These are phyloP conservation scores for Pseudotsuga menziesii DNA, from an alignment of 75 land plant species.

Conservation along the genomic window DNA sequence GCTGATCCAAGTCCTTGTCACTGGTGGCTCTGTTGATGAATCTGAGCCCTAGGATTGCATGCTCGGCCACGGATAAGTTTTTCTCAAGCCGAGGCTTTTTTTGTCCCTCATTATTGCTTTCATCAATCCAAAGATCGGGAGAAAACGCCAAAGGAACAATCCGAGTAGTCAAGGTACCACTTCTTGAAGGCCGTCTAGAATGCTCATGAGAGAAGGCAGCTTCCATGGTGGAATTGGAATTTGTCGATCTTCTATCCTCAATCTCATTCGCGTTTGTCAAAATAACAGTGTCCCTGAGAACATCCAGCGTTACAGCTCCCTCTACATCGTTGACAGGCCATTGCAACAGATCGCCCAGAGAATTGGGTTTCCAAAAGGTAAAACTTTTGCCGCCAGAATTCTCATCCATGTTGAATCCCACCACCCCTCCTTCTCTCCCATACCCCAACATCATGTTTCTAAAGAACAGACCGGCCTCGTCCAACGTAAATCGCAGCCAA, in stretches of 20 bases:
- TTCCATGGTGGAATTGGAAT: not conserved
- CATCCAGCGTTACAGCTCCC: slow-evolving; percentile 47
- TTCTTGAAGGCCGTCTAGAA: slow-evolving; percentile 18
- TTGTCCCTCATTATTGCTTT: slow-evolving; percentile 21
- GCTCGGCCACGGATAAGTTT: slow-evolving; percentile 17
- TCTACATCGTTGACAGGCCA: slow-evolving; percentile 5
- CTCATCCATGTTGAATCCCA: not conserved
- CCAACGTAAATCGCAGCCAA: not conserved
- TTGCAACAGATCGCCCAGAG: not conserved
- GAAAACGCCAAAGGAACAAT: slow-evolving; percentile 17
- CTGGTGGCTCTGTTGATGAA: slow-evolving; percentile 20
- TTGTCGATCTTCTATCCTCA: slow-evolving; percentile 14
- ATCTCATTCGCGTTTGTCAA: not conserved
- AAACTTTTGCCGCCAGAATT: too few relatives aligned
- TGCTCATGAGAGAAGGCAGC: slow-evolving; percentile 12
- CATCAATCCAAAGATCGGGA: slow-evolving; percentile 29
- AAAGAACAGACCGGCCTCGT: not conserved
- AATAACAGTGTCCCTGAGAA: slow-evolving; percentile 31
- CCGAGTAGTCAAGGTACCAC: slow-evolving; percentile 10
- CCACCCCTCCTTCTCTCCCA: not conserved
- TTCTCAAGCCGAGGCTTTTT: slow-evolving; percentile 16
- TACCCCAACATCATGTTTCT: not conserved
- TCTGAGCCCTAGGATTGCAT: slow-evolving; percentile 21
- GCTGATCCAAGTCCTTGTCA: slow-evolving; percentile 9
- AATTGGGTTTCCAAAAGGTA: not conserved